Base-by-base conservation (phyloP, 371 early-diverging fungal species). In the Apophysomyces trapeziformis region DNA sequence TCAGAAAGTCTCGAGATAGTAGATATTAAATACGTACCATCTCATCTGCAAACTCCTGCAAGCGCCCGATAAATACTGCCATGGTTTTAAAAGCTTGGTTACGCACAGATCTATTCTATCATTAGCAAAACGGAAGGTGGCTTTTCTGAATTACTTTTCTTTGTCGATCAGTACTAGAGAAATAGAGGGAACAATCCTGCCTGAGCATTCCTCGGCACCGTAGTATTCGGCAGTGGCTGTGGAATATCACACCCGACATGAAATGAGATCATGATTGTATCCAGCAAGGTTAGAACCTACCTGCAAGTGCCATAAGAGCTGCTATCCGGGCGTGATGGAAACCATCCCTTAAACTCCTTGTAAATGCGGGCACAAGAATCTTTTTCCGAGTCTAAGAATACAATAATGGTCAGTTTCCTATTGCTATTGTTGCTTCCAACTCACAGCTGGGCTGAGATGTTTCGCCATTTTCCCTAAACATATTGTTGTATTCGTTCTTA, bases 401-500 rank as follows among this genome's bases (percentile, higher is more conserved):
- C 45, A 14, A 2, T 4, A 37, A 59, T 47, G 45, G 11, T 71
- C 46, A 77, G 21, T 21, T 9, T 9, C 9, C n/a, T 9, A 21
- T 21, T 8, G 21, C 9, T 21, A 50, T 0, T 21, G 0, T 21
- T 21, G 36, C 6, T 35, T 38, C 21, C 32, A 26, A 78, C 85
- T 76, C 84, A 92, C 93, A 18, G 81, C 67, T 12, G 92, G 92
- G 63, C 75, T 90, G 16, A 95, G 74, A 66, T 89, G 61, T 37
- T 88, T 89, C 59, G 91, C 88, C 50, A 96, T 87, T 72, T 96
- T 96, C 13, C 96, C 97, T 8, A 98, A 71, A 69, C 96, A 96
- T 45, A 98, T 93, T 8, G 94, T 91, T 12, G 96, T 90, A 68
- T 98, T 98, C 65, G 99, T 95, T 39, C 99, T 85, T 68, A 98